Base-by-base conservation (phyloP, 1,284 basidiomycete species). In the Boletellus deceptivus region DNA sequence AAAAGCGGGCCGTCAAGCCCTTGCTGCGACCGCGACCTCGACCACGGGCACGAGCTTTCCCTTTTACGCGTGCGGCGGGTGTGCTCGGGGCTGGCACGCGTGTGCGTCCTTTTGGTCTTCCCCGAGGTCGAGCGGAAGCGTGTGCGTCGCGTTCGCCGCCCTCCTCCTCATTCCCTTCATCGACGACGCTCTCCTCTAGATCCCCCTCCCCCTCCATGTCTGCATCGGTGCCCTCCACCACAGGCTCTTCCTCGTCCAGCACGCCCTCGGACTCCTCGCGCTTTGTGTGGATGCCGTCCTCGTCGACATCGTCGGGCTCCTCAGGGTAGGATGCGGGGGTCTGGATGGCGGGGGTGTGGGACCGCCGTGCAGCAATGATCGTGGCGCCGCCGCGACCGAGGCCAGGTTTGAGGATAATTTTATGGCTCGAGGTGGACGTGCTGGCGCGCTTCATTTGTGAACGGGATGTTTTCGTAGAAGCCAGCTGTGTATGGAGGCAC, bases 401-500 rank as follows among this genome's bases (percentile, higher is more conserved):
- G 44, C 77, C 73, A 3, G 78, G 72, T 57, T 76, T 80, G 54
- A 81, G 78, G 35, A 81, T 74, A 50, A 81, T 82, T 71, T 78
- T 81, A 25, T 60, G 62, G 13, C 54, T 55, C 16, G 60, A 54
- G 3, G 57, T 65, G 33, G 59, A 59, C 7, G 50, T 52, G 37
- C 53, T 43, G 16, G 20, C 8, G 36, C 67, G 63, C 33, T 62
- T 69, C 67, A 69, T 65, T 1, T 34, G 35, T 46, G 42, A 13
- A 3, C 3, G 7, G 14, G 20, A 35, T 1, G 17, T 17, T 25
- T 37, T 43, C 3, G 20, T 2, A 24, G 13, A 6, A 11, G 18
- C 24, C 29, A 8, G 29, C 9, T 8, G 29, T 31, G 29, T 31
- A 4, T 31, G 29, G 29, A 10, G 8, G 29, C 10, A 11, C 11